A percentile compares a stretch with the other conserved stretches of the same genome.
phyloP scores from a whole-genome alignment of 352 stramenopile genomes.

The Elongisporangium prolatum region DNA sequence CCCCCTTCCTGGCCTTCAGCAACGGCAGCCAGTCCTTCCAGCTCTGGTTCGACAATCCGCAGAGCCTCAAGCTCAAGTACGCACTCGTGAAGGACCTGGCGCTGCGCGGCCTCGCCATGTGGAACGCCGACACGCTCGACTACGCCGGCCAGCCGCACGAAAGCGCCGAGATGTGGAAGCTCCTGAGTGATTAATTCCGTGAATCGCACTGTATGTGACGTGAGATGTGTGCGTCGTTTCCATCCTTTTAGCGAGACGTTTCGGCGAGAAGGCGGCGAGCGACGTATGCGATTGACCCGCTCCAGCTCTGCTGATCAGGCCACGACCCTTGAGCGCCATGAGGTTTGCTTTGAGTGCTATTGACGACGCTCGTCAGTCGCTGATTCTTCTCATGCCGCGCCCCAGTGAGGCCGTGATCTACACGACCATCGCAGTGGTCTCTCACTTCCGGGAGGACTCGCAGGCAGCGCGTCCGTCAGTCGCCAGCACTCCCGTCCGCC shows the following conservation, averaged over 20 bases:
- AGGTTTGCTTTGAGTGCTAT: not conserved
- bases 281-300: not conserved
- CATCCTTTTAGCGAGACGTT: not conserved
- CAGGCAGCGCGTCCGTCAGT: not conserved
- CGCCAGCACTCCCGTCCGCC: not conserved
- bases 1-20: slow-evolving; percentile 39
- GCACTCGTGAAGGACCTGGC: slow-evolving; percentile 34
- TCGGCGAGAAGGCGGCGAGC: not conserved
- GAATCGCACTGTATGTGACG: not conserved
- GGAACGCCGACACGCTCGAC: slow-evolving; percentile 76
- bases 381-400: not conserved
- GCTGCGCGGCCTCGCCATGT: slow-evolving; percentile 74
- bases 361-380: not conserved
- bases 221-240: not conserved
- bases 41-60: slow-evolving; percentile 73
- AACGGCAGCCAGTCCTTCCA: slow-evolving; percentile 18
- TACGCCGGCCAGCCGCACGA: slow-evolving; percentile 17
- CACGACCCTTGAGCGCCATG: not conserved
- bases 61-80: slow-evolving; percentile 58
- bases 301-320: not conserved
- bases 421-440: slow-evolving; percentile 16
- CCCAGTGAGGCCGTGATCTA: slow-evolving; percentile 20
- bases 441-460: slow-evolving; percentile 10
- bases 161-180: not conserved
- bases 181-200: not conserved